phyloP scores from a whole-genome alignment of 2,329 filamentous ascomycete species.

The Ascochyta viciae-villosae region DNA sequence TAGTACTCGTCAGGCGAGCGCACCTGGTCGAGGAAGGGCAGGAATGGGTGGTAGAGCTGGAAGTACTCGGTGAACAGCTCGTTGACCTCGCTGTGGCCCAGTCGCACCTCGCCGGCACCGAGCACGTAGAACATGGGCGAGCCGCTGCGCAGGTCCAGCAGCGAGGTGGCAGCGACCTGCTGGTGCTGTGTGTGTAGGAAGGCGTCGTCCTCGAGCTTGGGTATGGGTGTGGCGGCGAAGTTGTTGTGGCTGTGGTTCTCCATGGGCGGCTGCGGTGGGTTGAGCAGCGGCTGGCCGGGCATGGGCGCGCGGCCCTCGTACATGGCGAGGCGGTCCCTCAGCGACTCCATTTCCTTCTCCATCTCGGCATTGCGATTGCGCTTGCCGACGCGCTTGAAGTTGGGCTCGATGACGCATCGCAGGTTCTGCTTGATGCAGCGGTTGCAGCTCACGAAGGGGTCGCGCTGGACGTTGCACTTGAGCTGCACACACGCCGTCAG shows the following conservation, averaged over 20 bases:
- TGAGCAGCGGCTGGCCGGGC: conserved; percentile 33
- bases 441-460: conserved; percentile 78
- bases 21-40: conserved; percentile 74
- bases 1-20: conserved; percentile 74
- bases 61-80: conserved; percentile 78
- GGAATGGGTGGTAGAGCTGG: conserved; percentile 75
- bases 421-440: conserved; percentile 81
- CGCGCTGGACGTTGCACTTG: conserved; percentile 83
- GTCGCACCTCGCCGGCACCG: conserved; percentile 56
- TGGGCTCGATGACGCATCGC: conserved; percentile 84
- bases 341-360: conserved; percentile 77
- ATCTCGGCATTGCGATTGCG: conserved; percentile 84
- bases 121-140: conserved; percentile 66
- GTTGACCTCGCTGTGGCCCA: conserved; percentile 53
- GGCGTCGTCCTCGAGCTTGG: conserved; percentile 43
- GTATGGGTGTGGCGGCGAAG: conserved; percentile 30
- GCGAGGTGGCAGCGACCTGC: conserved; percentile 48
- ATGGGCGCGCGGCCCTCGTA: conserved; percentile 60
- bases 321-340: conserved; percentile 65
- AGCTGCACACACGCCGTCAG: conserved; percentile 58
- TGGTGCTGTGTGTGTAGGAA: conserved; percentile 47
- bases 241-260: conserved; percentile 30
- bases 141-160: conserved; percentile 53
- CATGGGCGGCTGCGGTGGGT: conserved; percentile 31
- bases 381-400: conserved; percentile 86